Percentiles rank a stretch among this genome's conserved stretches.
phyloP scores from a whole-genome alignment of 345 rosid genomes.

The Combretum micranthum region DNA sequence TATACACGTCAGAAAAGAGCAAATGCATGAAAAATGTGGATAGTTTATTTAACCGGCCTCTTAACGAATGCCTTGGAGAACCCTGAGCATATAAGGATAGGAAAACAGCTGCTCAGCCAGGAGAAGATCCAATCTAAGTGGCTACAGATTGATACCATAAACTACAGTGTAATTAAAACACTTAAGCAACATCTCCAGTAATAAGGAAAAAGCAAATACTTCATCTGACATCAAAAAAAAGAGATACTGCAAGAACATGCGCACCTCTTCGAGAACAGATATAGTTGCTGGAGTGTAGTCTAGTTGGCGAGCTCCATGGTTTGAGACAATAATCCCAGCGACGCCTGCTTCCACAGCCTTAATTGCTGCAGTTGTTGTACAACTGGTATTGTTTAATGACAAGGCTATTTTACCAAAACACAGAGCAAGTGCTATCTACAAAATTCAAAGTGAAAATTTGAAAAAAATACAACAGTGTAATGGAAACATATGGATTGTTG shows the following conservation, averaged over 20 bases:
- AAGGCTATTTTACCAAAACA: background rate
- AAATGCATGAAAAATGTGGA: no score
- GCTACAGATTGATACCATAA: no score
- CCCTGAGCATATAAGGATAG: no score
- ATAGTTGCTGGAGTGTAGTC: conserved; percentile 64
- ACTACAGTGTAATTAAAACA: no score
- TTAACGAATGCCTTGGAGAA: no score
- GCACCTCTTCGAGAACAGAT: conserved; percentile 66
- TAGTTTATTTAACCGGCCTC: no score
- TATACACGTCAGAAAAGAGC: no score
- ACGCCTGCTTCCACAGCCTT: conserved; percentile 63
- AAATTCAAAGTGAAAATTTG: background rate
- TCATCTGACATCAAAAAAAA: background rate
- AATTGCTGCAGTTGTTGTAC: conserved; percentile 33
- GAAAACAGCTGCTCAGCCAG: no score
- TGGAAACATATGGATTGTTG: background rate
- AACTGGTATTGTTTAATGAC: background rate
- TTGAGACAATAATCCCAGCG: conserved; percentile 70
- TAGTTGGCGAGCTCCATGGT: conserved; percentile 81
- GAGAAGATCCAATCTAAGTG: no score
- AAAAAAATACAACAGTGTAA: background rate
- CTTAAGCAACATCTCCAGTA: no score
- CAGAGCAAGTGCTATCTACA: background rate
- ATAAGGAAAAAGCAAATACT: no score
- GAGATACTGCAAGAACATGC: background rate